Base-by-base conservation (phyloP, 2,329 filamentous ascomycete genomes). In the Curvularia sp. region DNA sequence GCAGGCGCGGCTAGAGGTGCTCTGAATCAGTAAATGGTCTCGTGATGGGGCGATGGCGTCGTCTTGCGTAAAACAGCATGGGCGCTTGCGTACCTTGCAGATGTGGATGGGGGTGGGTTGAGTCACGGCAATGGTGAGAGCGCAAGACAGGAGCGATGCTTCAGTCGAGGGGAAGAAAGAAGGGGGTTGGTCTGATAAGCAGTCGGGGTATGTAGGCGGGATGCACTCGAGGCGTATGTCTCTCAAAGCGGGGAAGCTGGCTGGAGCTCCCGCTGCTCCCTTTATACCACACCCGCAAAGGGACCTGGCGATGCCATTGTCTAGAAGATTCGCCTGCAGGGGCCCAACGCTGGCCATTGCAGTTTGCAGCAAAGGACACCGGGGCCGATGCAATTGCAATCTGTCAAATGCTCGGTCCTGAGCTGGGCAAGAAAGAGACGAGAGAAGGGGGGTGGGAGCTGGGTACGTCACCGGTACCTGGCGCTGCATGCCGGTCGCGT, bases 21-120 rank as follows among this genome's bases (percentile, higher is more conserved):
- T 65, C 64, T 66, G 51, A 49, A 60, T 75, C 71, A 70, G 69
- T 70, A 57, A 62, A 54, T 57, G 67, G 69, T 77, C 73, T 70
- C 74, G 74, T 71, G 73, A 72, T 65, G 48, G 53, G 55, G 71
- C 69, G 68, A 69, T 66, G 55, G 59, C 60, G 60, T 62, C 54
- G 49, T 66, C 53, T 56, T 62, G 52, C 51, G 58, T 65, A 62
- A 62, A 61, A 47, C 61, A 58, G 60, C 65, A 58, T 60, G 58
- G 60, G 57, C 55, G 35, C 38, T 33, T 50, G 58, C 62, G 64
- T 72, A 75, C 71, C 70, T 74, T 69, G 66, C 65, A 67, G 67
- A 59, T 62, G 51, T 55, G 42, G 54, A 30, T 53, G 54, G 60
- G 53, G 44, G 54, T 49, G 46, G 46, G 30, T 30, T 22, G 44